Conservation (phyloP, 129 eudicot species). For the Helichrysum umbraculigerum region DNA sequence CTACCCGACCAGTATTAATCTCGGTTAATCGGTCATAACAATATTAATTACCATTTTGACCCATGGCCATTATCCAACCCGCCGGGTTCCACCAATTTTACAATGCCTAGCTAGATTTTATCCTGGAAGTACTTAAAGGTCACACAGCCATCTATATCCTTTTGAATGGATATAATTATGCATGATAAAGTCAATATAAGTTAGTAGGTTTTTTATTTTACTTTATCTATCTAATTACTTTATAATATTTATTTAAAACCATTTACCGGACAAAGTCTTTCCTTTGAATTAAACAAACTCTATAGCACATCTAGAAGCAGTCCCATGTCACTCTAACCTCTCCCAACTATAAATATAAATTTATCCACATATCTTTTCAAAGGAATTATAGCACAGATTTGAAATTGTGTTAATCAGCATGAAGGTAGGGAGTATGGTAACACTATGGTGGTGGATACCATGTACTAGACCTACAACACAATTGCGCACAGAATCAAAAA, state of each 20-base stretch:
- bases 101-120: not conserved
- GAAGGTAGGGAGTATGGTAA: constrained; percentile 28
- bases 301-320: not conserved
- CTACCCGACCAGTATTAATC: too few species aligned
- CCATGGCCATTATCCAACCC: not conserved
- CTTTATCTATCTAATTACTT: not conserved
- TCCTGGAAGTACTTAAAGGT: not conserved
- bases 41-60: not conserved
- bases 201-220: not conserved
- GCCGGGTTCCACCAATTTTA: not conserved
- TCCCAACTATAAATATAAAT: not conserved
- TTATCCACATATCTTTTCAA: not conserved
- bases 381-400: not conserved
- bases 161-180: not conserved
- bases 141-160: not conserved
- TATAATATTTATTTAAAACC: not conserved
- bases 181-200: not conserved
- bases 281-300: not conserved
- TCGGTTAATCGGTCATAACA: too few species aligned
- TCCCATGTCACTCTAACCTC: not conserved
- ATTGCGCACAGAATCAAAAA: constrained; percentile 39
- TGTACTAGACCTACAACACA: constrained; percentile 32
- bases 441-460: constrained; percentile 52
- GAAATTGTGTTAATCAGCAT: constrained; percentile 15
- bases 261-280: constrained; percentile 3